Evolutionary conservation across 2,329 filamentous ascomycete genomes (phyloP).

Genomic region (Hirsutella thompsonii): DNA sequence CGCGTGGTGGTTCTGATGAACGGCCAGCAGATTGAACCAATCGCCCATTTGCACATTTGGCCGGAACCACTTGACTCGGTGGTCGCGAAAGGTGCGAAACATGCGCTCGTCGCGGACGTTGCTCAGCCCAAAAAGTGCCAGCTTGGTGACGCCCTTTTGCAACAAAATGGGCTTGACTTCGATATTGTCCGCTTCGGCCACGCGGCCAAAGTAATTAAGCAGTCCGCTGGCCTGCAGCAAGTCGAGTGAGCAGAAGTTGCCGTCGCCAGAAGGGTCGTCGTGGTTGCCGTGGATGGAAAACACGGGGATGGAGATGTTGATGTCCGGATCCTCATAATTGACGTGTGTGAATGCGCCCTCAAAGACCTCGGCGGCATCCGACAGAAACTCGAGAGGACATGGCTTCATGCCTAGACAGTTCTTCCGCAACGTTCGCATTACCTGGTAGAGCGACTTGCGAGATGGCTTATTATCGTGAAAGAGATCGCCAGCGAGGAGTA

Average conservation of each 20-base stretch:
- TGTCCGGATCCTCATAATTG: conserved; percentile 95
- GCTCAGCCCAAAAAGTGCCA: conserved; percentile 86
- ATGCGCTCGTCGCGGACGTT: conserved; percentile 93
- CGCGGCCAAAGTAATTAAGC: conserved; percentile 90
- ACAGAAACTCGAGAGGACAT: conserved; percentile 87
- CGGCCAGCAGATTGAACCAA: conserved; percentile 92
- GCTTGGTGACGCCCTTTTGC: conserved; percentile 85
- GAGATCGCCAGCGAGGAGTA: conserved; percentile 83
- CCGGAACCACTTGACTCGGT: conserved; percentile 86
- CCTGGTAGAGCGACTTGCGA: conserved; percentile 89
- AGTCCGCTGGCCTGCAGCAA: conserved; percentile 82
- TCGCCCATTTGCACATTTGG: conserved; percentile 68
- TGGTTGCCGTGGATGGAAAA: conserved; percentile 99
- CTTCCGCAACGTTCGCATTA: conserved; percentile 86
- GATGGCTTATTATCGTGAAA: conserved; percentile 99
- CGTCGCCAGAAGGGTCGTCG: conserved; percentile 94
- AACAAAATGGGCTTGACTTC: conserved; percentile 81
- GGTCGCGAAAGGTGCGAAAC: conserved; percentile 85
- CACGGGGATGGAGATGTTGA: conserved; percentile 92
- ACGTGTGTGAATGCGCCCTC: conserved; percentile 83
- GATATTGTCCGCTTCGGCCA: conserved; percentile 87
- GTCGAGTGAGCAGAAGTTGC: conserved; percentile 82
- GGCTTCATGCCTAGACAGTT: conserved; percentile 94
- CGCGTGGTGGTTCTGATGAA: conserved; percentile 93
- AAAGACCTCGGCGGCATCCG: conserved; percentile 85